Evolutionary conservation across 495 filamentous ascomycete genomes (phyloP).

Genomic region (Podospora pseudocomata): DNA sequence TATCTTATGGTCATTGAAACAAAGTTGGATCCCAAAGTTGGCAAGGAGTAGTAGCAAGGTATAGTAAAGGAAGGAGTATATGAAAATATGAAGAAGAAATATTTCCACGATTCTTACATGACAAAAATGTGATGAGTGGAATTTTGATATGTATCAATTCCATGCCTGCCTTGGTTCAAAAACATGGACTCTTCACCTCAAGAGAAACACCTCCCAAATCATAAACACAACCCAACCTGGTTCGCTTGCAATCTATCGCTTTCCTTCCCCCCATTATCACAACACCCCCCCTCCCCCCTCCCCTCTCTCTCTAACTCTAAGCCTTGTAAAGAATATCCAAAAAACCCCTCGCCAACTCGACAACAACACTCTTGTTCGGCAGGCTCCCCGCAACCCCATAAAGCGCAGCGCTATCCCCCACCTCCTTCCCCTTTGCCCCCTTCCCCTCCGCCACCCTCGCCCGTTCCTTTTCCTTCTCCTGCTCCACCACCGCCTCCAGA

Average conservation of each 20-base stretch:
- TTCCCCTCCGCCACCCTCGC: conserved; percentile 69
- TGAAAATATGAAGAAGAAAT: not conserved
- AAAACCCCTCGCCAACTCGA: conserved; percentile 85
- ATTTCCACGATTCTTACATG: not conserved
- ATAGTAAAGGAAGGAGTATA: no score
- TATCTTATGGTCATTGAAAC: not conserved
- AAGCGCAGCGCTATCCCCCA: conserved; percentile 76
- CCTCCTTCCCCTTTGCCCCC: conserved; percentile 56
- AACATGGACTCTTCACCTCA: not conserved
- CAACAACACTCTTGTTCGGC: conserved; percentile 92
- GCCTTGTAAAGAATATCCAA: conserved; percentile 96
- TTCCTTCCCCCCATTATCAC: not conserved
- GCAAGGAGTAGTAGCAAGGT: not conserved
- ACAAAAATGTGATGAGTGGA: no score
- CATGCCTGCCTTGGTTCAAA: no score
- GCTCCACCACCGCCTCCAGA: conserved; percentile 71
- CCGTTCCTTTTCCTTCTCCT: conserved; percentile 65
- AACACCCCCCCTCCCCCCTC: not conserved
- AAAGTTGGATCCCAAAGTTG: not conserved
- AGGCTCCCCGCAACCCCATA: conserved; percentile 95
- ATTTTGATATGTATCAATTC: no score
- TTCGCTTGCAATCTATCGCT: not conserved
- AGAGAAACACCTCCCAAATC: not conserved
- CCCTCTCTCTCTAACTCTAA: conserved; percentile 28
- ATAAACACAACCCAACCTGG: not conserved